Conservation (phyloP, 1,139 yeast genomes). For the Geotrichum histeridarum region DNA sequence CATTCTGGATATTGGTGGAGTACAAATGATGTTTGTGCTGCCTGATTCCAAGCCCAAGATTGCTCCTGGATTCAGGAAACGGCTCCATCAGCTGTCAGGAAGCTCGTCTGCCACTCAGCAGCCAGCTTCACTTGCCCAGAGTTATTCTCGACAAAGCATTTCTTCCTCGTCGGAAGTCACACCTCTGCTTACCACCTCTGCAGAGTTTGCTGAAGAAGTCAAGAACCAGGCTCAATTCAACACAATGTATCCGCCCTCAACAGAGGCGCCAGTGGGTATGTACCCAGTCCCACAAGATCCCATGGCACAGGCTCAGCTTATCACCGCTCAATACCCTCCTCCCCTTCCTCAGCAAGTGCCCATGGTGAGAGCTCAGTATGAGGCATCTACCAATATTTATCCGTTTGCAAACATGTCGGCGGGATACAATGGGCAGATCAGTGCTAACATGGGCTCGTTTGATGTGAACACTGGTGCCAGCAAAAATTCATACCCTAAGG, state of each 20-base stretch:
- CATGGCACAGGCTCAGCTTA: conserved; percentile 1
- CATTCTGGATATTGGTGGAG: conserved; percentile 88
- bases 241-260: neutral
- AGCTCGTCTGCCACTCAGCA: neutral
- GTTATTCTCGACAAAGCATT: neutral
- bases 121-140: neutral
- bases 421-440: conserved; percentile 4
- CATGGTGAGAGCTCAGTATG: neutral
- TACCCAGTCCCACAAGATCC: conserved; percentile 3
- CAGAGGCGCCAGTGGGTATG: neutral
- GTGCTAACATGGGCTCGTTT: conserved; percentile 3
- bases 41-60: conserved; percentile 78
- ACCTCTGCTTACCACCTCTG: neutral
- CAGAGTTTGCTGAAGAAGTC: neutral
- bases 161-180: neutral
- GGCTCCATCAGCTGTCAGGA: neutral
- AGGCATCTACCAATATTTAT: neutral
- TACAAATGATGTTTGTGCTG: conserved; percentile 96
- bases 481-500: conserved; percentile 34
- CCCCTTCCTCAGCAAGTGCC: neutral
- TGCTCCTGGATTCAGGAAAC: conserved; percentile 23
- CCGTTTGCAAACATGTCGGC: conserved; percentile 1
- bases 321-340: neutral
- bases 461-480: conserved; percentile 8
- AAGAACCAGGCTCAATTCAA: conserved; percentile 4